phyloP scores from a whole-genome alignment of 83 land plant species.

The Larix sibirica region DNA sequence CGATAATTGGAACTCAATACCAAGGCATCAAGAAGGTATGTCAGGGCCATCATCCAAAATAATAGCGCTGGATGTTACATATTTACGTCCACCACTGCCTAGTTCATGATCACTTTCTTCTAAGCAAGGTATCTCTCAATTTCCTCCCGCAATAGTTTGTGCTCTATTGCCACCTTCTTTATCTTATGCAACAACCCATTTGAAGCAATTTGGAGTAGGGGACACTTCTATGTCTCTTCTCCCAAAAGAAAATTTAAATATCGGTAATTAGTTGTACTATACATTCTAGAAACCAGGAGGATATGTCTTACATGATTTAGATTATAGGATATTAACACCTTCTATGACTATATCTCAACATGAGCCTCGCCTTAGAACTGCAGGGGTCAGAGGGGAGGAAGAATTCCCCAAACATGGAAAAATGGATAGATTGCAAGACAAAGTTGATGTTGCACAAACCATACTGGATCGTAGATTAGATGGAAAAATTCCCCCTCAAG shows the following conservation, averaged over 20 bases:
- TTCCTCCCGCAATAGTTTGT: background rate
- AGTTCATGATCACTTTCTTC: slow-evolving; percentile 15
- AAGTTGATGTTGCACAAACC: slow-evolving; percentile 2
- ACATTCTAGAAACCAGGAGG: background rate
- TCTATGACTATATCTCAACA: background rate
- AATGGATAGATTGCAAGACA: slow-evolving; percentile 3
- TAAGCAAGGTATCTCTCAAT: slow-evolving; percentile 2
- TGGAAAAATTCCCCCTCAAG: background rate
- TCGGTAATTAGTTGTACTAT: background rate
- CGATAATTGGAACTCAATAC: slow-evolving; percentile 17
- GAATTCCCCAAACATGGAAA: background rate
- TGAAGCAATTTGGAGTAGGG: slow-evolving; percentile 2
- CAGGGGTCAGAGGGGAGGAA: slow-evolving; percentile 3
- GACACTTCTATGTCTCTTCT: background rate
- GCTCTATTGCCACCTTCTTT: background rate
- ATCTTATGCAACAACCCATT: slow-evolving; percentile 10
- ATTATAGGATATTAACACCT: background rate
- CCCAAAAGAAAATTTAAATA: slow-evolving; percentile 7
- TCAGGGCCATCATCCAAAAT: slow-evolving; percentile 9
- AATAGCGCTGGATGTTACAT: background rate
- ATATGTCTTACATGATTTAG: background rate
- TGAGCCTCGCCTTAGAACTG: background rate
- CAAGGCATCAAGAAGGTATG: slow-evolving; percentile 17
- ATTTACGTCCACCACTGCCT: background rate
- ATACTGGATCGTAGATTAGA: slow-evolving; percentile 7